Percentiles rank a stretch among this genome's conserved stretches.
Conservation (phyloP, 768 basidiomycete species). For the Collybia nuda region DNA sequence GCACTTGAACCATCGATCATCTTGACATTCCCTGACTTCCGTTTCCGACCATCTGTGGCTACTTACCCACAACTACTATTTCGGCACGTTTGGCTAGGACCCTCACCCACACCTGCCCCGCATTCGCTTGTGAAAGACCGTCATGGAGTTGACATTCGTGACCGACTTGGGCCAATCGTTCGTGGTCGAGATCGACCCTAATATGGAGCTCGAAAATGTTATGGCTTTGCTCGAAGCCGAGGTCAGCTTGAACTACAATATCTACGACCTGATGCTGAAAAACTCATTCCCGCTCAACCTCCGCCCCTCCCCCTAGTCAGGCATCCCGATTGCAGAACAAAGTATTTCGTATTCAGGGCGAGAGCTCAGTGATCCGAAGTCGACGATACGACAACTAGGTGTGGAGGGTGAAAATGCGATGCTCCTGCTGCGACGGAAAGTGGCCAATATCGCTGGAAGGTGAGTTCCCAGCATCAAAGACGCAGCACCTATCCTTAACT, state of each 20-base stretch:
- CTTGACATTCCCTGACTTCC: no score
- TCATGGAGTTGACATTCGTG: constrained; percentile 73
- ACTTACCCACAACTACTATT: no score
- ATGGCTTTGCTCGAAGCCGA: constrained; percentile 95
- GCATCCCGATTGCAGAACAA: constrained; percentile 71
- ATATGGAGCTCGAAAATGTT: constrained; percentile 90
- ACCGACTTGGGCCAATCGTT: constrained; percentile 66
- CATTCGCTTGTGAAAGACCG: constrained; percentile 9
- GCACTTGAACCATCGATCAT: no score
- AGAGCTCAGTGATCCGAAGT: constrained; percentile 64
- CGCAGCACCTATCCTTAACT: no score
- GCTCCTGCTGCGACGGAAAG: constrained; percentile 67
- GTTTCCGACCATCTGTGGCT: no score
- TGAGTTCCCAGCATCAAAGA: constrained; percentile 13
- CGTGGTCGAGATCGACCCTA: constrained; percentile 80
- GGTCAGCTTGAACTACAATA: constrained; percentile 44
- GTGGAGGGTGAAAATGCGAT: constrained; percentile 60
- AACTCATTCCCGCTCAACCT: neutral
- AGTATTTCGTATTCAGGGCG: constrained; percentile 65
- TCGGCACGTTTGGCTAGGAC: no score
- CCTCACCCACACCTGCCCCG: neutral
- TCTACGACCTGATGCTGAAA: neutral
- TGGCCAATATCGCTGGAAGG: constrained; percentile 41
- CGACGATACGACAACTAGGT: constrained; percentile 67
- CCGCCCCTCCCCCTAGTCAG: constrained; percentile 49